Evolutionary conservation across 129 eudicot species (phyloP).

Genomic region (Daucus carota): DH1_v3.0 NC_030384.2:36917001-36917500

Average conservation of each 20-base stretch:
- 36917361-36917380: background rate
- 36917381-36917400: background rate
- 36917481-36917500: no score
- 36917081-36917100: constrained; percentile 72
- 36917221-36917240: no score
- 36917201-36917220: no score
- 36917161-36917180: no score
- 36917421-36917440: background rate
- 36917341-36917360: background rate
- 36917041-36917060: constrained; percentile 48
- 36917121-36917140: background rate
- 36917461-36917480: no score
- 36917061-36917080: constrained; percentile 36
- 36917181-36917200: no score
- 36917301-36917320: background rate
- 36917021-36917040: constrained; percentile 59
- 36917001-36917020: no score
- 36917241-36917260: no score
- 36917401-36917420: background rate
- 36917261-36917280: no score
- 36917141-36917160: no score
- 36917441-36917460: background rate
- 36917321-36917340: background rate
- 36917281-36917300: no score
- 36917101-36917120: constrained; percentile 64